Evolutionary conservation across 1,284 basidiomycete genomes (phyloP).

Genomic region (Ganoderma boninense): DNA sequence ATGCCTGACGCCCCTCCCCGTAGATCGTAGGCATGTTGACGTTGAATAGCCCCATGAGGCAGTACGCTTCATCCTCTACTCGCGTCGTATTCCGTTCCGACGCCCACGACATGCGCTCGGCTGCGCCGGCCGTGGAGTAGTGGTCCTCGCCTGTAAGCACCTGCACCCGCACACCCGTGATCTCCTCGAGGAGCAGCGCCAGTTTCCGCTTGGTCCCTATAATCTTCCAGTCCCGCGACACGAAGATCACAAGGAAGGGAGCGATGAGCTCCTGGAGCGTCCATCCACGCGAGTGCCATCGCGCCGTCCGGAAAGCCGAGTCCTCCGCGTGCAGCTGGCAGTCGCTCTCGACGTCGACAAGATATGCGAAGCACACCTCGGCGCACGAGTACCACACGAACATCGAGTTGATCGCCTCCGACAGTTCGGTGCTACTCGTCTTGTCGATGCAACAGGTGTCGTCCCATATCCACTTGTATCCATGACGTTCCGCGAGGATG

Average conservation of each 20-base stretch:
- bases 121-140: background rate
- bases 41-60: constrained; percentile 16
- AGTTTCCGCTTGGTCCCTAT: background rate
- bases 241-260: background rate
- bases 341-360: background rate
- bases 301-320: background rate
- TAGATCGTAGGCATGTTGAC: constrained; percentile 18
- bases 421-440: background rate
- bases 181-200: background rate
- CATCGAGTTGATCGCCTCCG: constrained; percentile 6
- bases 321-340: background rate
- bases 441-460: constrained; percentile 13
- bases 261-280: background rate
- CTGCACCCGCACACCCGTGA: background rate
- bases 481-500: constrained; percentile 4
- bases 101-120: constrained; percentile 15
- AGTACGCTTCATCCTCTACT: constrained; percentile 18
- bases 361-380: constrained; percentile 6
- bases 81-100: constrained; percentile 8
- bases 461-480: constrained; percentile 8
- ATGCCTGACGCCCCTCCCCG: constrained; percentile 15
- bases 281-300: background rate
- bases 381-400: background rate
- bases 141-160: background rate
- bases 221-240: background rate